phyloP scores from a whole-genome alignment of 331 rosid genomes.

The Pyrus hybrid region DNA sequence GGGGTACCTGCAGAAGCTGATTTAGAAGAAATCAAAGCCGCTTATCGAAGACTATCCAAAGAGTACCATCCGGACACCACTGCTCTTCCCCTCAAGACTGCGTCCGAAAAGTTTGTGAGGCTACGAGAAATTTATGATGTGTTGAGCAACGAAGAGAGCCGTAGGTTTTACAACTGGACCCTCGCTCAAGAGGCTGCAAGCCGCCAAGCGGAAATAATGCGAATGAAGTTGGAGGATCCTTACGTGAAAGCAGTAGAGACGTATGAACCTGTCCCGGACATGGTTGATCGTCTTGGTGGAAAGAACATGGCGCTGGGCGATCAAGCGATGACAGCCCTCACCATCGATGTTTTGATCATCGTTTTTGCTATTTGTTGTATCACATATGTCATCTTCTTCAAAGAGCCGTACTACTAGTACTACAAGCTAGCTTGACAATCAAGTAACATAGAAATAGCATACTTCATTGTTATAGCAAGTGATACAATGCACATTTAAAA shows the following conservation, averaged over 20 bases:
- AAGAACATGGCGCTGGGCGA: slow-evolving; percentile 71
- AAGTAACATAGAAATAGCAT: no score
- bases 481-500: no score
- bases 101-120: slow-evolving; percentile 75
- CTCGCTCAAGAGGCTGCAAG: slow-evolving; percentile 87
- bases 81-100: slow-evolving; percentile 72
- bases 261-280: slow-evolving; percentile 57
- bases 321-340: slow-evolving; percentile 74
- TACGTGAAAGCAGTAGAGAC: slow-evolving; percentile 25
- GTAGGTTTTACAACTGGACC: slow-evolving; percentile 83
- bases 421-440: neutral
- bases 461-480: no score
- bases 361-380: slow-evolving; percentile 51
- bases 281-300: slow-evolving; percentile 79
- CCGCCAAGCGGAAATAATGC: slow-evolving; percentile 62
- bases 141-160: slow-evolving; percentile 54
- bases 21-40: slow-evolving; percentile 72
- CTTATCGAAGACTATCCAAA: slow-evolving; percentile 69
- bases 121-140: slow-evolving; percentile 60
- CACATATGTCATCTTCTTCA: slow-evolving; percentile 49
- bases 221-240: slow-evolving; percentile 77
- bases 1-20: slow-evolving; percentile 66
- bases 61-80: slow-evolving; percentile 99
- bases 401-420: slow-evolving; percentile 45
- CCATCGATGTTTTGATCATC: slow-evolving; percentile 54